phyloP scores from a whole-genome alignment of 139 green algal species.

The Dunaliella primolecta region DNA sequence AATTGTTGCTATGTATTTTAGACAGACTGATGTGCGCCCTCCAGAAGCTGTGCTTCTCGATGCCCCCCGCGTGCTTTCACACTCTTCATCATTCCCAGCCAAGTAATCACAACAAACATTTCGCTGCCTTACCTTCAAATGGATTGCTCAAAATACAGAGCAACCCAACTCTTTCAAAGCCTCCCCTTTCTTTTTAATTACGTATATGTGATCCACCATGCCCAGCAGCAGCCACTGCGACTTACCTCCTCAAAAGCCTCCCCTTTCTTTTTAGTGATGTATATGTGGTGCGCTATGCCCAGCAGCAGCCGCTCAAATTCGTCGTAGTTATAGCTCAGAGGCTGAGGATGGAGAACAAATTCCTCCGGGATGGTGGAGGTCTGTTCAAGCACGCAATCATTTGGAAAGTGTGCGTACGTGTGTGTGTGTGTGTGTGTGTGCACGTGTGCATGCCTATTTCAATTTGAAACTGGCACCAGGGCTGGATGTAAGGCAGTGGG shows the following conservation, averaged over 20 bases:
- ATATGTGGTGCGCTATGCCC: slow-evolving; percentile 53
- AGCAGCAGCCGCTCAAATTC: slow-evolving; percentile 76
- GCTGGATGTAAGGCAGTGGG: too few species aligned
- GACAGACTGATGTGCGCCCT: too few species aligned
- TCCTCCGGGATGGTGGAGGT: slow-evolving; percentile 27
- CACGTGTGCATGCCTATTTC: too few species aligned
- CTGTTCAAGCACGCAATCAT: slow-evolving; percentile 12
- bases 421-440: neutral
- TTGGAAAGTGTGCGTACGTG: neutral
- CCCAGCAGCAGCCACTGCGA: slow-evolving; percentile 49
- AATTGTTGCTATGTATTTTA: too few species aligned
- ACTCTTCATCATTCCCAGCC: too few species aligned
- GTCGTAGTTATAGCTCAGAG: slow-evolving; percentile 60
- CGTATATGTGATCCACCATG: slow-evolving; percentile 51
- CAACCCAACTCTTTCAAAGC: slow-evolving; percentile 46
- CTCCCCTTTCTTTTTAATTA: slow-evolving; percentile 47
- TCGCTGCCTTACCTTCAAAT: too few species aligned
- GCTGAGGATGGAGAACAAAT: slow-evolving; percentile 49
- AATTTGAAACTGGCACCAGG: too few species aligned
- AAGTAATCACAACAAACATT: too few species aligned
- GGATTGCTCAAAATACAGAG: too few species aligned
- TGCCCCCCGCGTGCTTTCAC: too few species aligned
- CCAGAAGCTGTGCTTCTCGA: too few species aligned
- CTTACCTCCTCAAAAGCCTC: slow-evolving; percentile 54
- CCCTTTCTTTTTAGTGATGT: slow-evolving; percentile 46